Percentiles rank a stretch among this genome's conserved stretches.
These are phyloP conservation scores for Calophaca sinica DNA, from an alignment of 306 rosid species.

Conservation along the genomic window DNA sequence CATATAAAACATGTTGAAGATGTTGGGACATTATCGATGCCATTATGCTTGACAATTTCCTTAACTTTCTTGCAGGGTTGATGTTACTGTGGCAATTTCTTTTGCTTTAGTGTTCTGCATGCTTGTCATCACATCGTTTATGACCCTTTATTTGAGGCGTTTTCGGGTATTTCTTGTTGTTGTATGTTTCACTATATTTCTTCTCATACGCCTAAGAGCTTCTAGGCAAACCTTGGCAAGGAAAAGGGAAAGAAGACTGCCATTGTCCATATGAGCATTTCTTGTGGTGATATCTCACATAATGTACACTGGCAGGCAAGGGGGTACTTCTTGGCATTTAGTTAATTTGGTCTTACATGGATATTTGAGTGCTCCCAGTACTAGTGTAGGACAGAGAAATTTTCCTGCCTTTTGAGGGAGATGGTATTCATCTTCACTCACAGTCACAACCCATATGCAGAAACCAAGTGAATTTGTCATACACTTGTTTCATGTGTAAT, in stretches of 20 bases:
- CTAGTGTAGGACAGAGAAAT: conserved; percentile 19
- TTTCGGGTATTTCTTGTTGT: conserved; percentile 50
- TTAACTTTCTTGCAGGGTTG: conserved; percentile 52
- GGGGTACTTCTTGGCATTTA: conserved; percentile 29
- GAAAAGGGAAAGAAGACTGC: conserved; percentile 59
- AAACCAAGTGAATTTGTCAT: conserved; percentile 41
- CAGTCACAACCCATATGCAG: conserved; percentile 26
- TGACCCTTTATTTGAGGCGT: conserved; percentile 49
- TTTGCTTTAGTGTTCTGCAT: conserved; percentile 43
- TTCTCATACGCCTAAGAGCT: conserved; percentile 46
- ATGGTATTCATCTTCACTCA: conserved; percentile 14
- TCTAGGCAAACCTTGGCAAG: conserved; percentile 52
- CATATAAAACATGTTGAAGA: background rate
- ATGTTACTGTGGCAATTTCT: conserved; percentile 55
- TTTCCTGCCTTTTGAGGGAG: conserved; percentile 29
- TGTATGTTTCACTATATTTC: conserved; percentile 46
- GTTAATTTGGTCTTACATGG: conserved; percentile 34
- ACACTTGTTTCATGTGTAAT: conserved; percentile 33
- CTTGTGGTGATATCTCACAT: conserved; percentile 24
- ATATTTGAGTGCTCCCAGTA: conserved; percentile 39
- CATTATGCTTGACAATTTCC: conserved; percentile 36
- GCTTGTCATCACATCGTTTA: conserved; percentile 44
- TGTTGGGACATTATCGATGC: conserved; percentile 9
- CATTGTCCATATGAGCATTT: conserved; percentile 55
- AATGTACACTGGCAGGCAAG: conserved; percentile 22